Conservation (phyloP, 2,329 filamentous ascomycete species). For the Sporothrix curviconia region DNA sequence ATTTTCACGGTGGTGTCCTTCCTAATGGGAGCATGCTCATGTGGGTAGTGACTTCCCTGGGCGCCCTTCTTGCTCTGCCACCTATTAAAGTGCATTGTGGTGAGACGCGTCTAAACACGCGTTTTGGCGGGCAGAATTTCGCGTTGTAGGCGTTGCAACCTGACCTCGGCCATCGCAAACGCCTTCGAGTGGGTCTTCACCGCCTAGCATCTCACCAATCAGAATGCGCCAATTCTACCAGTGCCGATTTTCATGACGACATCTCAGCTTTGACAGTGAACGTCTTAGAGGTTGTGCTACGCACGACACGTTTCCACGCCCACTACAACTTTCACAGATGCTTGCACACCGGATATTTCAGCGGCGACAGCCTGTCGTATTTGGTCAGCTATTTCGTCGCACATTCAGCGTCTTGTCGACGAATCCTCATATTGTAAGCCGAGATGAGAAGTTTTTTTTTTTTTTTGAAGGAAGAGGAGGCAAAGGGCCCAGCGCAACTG, state of each 20-base stretch:
- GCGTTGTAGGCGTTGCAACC: no score
- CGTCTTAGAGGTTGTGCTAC: not conserved
- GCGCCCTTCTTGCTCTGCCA: not conserved
- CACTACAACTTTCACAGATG: not conserved
- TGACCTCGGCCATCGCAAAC: no score
- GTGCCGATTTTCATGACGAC: conserved; percentile 11
- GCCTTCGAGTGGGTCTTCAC: conserved; percentile 15
- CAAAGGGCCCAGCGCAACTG: no score
- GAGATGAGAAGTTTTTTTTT: no score
- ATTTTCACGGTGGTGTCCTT: not conserved
- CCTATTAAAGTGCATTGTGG: conserved; percentile 9
- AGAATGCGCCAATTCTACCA: not conserved
- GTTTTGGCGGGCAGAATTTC: conserved; percentile 17
- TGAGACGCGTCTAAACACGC: conserved; percentile 17
- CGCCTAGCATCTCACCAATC: conserved; percentile 10
- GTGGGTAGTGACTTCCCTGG: not conserved
- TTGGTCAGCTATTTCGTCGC: conserved; percentile 22
- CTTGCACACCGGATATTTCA: conserved; percentile 23
- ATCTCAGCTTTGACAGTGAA: not conserved
- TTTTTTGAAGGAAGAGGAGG: no score
- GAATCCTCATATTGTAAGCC: conserved; percentile 47
- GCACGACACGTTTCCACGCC: not conserved
- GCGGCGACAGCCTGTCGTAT: conserved; percentile 21
- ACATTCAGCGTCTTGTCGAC: conserved; percentile 40
- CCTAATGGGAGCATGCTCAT: not conserved